phyloP scores from a whole-genome alignment of 139 green algal genomes.

The Medakamo hakoo region DNA sequence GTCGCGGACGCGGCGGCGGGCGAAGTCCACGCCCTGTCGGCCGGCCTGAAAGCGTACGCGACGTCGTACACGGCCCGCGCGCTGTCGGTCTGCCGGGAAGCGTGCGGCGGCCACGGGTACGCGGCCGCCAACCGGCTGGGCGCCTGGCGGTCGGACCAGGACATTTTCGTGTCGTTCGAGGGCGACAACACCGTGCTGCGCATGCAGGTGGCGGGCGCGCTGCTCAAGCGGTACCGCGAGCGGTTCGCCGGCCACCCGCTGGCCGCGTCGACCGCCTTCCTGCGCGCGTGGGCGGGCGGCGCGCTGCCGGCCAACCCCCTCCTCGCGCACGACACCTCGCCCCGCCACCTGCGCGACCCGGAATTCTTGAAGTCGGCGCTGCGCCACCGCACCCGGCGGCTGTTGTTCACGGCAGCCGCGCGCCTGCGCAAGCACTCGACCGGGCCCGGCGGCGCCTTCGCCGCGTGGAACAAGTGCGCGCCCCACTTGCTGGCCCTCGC shows the following conservation, averaged over 20 bases:
- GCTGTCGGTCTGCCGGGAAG: constrained; percentile 48
- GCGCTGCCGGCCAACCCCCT: constrained; percentile 60
- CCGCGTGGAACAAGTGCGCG: constrained; percentile 70
- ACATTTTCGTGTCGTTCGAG: constrained; percentile 71
- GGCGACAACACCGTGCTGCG: constrained; percentile 77
- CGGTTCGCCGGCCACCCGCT: constrained; percentile 49
- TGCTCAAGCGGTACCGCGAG: constrained; percentile 65
- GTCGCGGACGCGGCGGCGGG: constrained; percentile 32
- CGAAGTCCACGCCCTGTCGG: constrained; percentile 47
- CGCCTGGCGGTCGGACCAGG: constrained; percentile 54
- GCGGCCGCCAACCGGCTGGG: constrained; percentile 64
- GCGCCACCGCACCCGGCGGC: constrained; percentile 38
- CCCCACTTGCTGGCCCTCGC: constrained; percentile 52
- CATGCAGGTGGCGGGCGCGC: constrained; percentile 58
- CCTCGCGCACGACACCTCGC: constrained; percentile 52
- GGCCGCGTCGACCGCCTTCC: constrained; percentile 16
- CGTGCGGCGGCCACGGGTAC: constrained; percentile 64
- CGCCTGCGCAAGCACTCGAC: constrained; percentile 60
- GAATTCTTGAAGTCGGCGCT: constrained; percentile 47
- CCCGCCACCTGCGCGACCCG: constrained; percentile 49
- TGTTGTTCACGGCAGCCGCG: constrained; percentile 57
- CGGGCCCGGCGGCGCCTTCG: constrained; percentile 33
- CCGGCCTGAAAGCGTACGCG: constrained; percentile 41
- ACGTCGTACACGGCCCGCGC: constrained; percentile 38
- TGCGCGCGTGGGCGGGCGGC: constrained; percentile 21